Evolutionary conservation across 2,329 filamentous ascomycete species (phyloP), one percentile per base, ranked within the genome.

Genomic region (Balansia obtecta): DNA sequence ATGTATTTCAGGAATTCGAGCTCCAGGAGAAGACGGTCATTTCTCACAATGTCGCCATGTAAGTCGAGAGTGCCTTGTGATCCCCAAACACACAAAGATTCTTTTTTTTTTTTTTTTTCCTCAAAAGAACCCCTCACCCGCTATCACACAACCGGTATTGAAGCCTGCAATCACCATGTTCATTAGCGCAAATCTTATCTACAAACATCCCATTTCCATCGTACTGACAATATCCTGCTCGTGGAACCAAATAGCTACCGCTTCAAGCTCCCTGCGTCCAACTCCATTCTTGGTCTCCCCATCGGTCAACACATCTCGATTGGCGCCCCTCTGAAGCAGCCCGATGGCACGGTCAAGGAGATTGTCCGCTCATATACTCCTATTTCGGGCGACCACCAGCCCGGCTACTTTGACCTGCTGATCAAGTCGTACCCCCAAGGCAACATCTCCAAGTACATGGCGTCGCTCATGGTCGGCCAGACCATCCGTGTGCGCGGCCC

Each of bases 281-380:
- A 75, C 60, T 80, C 86, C 58, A 88, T 96, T 67, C 87, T 97
- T 62, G 93, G 93, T 63, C 86, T 97, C 42, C 91, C 93, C 58
- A 97, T 97, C 73, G 93, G 93, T 65, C 93, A 98, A 74, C 93
- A 98, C 76, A 96, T 98, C 71, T 96, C 91, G 55, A 88, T 98
- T 65, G 88, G 86, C 58, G 91, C 89, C 50, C 80, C 78, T 51
- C 80, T 89, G 54, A 61, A 69, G 42, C 79, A 83, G 62, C 69
- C 73, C 51, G 82, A 87, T 61, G 88, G 88, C 64, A 76, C 77
- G 60, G 74, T 74, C 58, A 91, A 93, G 72, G 86, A 94, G 64
- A 84, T 95, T 57, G 83, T 94, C 50, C 86, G 89, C 63, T 94
- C 88, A 20, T 95, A 95, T 75, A 95, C 89, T 11, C 89, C 89